Evolutionary conservation across 768 basidiomycete species (phyloP), one percentile per base, ranked within the genome.

Genomic region (Lactarius quietus): DNA sequence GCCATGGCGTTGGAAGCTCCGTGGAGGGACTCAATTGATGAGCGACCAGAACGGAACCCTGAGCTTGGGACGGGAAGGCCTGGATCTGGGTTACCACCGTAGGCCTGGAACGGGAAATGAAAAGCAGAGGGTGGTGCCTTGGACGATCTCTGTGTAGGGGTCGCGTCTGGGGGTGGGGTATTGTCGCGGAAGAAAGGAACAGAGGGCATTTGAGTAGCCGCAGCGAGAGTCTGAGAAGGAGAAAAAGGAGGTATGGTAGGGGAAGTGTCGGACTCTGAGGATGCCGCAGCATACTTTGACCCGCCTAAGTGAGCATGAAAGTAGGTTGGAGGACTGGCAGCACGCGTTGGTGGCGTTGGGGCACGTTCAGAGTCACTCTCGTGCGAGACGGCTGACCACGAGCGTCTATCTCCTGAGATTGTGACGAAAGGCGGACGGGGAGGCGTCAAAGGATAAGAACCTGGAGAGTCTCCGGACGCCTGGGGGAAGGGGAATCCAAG

Each of bases 61-160:
- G 74, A 69, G 36, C 69, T 72, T 15, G 84, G 79, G 55, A 82
- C 72, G 20, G 76, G 70, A 1, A 78, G 78, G 17, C 82, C 76
- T 0, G 86, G 84, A 70, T 88, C 88, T 10, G 87, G 84, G 72
- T 87, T 89, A 18, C 87, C 86, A 0, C 83, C 79, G 71, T 89
- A 81, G 0, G 83, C 81, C 71, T 87, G 83, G 78, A 86, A 87
- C 17, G 86, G 86, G 68, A 70, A 78, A 18, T 69, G 38, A 65
- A 76, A 83, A 1, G 81, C 69, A 0, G 80, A 81, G 0, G 82
- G 82, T 0, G 81, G 82, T 4, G 77, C 71, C 26, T 71, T 68
- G 31, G 9, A 43, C 23, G 29, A 12, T 41, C 62, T 62, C 23
- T 28, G 57, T 31, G 55, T 6, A 36, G 59, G 39, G 8, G 56